Evolutionary conservation across 2,329 filamentous ascomycete species (phyloP), one percentile per base, ranked within the genome.

Genomic region (Cladosporium cucumerinum): DNA sequence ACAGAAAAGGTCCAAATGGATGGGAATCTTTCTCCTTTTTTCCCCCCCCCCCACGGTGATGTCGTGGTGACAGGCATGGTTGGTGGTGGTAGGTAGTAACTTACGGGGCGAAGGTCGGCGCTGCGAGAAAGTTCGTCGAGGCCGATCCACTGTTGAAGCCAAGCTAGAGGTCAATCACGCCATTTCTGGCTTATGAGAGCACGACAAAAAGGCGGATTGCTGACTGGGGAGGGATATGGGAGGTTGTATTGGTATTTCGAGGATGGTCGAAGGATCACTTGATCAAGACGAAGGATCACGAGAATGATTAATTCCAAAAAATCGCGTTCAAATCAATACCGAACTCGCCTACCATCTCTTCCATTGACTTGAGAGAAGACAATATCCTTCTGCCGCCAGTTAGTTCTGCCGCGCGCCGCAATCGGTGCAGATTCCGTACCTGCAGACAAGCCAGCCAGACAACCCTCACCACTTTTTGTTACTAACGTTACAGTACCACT

Each of bases 371-470:
- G 6, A 3, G 6, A 3, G 14, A 18, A 43, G 36, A 43, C 16
- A n/a, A n/a, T n/a, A n/a, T n/a, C 18, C 36, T 43, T 43, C 36
- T 43, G 8, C 39, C 39, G 39, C 39, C 39, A 5, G 16, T 57
- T 14, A 5, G 16, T 57, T 14, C 49, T 46, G 60, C 60, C 60
- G 60, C 32, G 26, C 60, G 60, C 60, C 60, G 60, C 34, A 21
- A 55, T 62, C 60, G 60, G 55, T 58, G 60, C 49, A 43, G 60
- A 55, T 62, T 25, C 60, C 60, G 60, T 62, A 46, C 60, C 60
- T 55, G 60, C 60, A 62, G 60, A 61, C 34, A 26, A 46, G 16
- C 16, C 34, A 39, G 32, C 32, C 59, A 61, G 59, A 60, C 34
- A 18, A 43, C 39, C 57, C 57, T 25, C 32, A 48, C 28, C 43